These are phyloP conservation scores for Coemansia sp. DNA, from an alignment of 192 early-diverging fungal genomes.

Conservation along the genomic window DNA sequence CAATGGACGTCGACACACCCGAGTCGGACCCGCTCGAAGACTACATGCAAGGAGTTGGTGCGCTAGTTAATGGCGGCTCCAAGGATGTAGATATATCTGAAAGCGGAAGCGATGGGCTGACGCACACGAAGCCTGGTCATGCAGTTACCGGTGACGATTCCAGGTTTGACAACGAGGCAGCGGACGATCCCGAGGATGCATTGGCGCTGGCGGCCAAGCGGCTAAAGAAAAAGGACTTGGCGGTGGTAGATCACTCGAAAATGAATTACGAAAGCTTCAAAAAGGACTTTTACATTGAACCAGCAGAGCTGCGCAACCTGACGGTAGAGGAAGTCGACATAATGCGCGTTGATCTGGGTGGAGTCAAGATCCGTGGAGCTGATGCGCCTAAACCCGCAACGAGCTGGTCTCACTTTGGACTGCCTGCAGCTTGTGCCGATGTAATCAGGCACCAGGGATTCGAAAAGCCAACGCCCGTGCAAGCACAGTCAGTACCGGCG, in stretches of 20 bases:
- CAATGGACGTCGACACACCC: constrained; percentile 53
- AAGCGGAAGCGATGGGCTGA: constrained; percentile 12
- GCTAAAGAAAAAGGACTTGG: constrained; percentile 89
- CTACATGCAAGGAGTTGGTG: constrained; percentile 69
- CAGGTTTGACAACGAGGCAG: constrained; percentile 49
- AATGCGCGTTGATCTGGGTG: constrained; percentile 83
- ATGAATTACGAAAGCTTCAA: constrained; percentile 86
- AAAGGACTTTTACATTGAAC: constrained; percentile 95
- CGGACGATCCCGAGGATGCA: constrained; percentile 67
- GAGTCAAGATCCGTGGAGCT: constrained; percentile 89
- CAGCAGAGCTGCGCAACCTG: constrained; percentile 82
- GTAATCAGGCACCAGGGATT: constrained; percentile 61
- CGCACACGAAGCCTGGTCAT: constrained; percentile 15
- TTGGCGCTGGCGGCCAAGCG: constrained; percentile 80
- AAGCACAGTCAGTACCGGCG: constrained; percentile 93
- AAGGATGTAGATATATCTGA: constrained; percentile 17
- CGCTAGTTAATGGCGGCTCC: not conserved
- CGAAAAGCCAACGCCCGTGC: constrained; percentile 85
- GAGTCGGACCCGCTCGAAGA: constrained; percentile 78
- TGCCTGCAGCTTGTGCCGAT: constrained; percentile 71
- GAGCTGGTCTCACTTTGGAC: constrained; percentile 94
- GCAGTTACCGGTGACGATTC: constrained; percentile 53
- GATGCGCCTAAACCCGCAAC: constrained; percentile 91
- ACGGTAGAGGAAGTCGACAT: constrained; percentile 82
- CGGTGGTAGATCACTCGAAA: constrained; percentile 81